Conservation (phyloP, 345 rosid species). For the Psidium guajava region DNA sequence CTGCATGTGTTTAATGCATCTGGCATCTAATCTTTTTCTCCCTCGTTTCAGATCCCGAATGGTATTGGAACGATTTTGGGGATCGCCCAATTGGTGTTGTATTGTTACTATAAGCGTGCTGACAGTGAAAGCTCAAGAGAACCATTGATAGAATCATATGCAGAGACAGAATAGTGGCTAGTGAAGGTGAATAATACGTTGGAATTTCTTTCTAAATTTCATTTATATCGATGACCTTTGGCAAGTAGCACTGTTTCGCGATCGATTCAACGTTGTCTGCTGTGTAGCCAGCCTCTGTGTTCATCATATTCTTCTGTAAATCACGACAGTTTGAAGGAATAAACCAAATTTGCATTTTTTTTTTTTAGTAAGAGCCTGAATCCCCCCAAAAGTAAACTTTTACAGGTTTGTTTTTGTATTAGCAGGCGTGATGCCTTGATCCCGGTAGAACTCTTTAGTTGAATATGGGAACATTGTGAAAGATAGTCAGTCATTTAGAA, state of each 20-base stretch:
- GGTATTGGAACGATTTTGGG: constrained; percentile 77
- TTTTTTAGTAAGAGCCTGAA: not conserved
- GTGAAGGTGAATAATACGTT: not conserved
- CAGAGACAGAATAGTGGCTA: constrained; percentile 6
- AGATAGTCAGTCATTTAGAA: not conserved
- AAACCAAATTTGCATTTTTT: not conserved
- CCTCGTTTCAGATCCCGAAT: constrained; percentile 58
- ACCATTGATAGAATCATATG: constrained; percentile 42
- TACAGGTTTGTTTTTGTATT: not conserved
- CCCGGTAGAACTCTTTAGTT: not conserved
- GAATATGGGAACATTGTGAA: not conserved
- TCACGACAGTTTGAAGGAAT: not conserved
- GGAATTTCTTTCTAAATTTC: not conserved
- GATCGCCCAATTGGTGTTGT: constrained; percentile 51
- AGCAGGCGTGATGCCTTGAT: not conserved
- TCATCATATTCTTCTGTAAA: not conserved
- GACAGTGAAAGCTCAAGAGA: constrained; percentile 29
- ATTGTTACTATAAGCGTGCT: constrained; percentile 34
- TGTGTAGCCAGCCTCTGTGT: not conserved
- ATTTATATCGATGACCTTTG: not conserved
- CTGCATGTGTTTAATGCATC: not conserved
- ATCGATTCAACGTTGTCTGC: not conserved
- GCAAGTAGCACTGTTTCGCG: not conserved
- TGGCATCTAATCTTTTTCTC: not conserved
- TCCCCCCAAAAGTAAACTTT: not conserved